These are phyloP conservation scores for Lepidium aucheri DNA, from an alignment of 345 rosid genomes.

Conservation along the genomic window DNA sequence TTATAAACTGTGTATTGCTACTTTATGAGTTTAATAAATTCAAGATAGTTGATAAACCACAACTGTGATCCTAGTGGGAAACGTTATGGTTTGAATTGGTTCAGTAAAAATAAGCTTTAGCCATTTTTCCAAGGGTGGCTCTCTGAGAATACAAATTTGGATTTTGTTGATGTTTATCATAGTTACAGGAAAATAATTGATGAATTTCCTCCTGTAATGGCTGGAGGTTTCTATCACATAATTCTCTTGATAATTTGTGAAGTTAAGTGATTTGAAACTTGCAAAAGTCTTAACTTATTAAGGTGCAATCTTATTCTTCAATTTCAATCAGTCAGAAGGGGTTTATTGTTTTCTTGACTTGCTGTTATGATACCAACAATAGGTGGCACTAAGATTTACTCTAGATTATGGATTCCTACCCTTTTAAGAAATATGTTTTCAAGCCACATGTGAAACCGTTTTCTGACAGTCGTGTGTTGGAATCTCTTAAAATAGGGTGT, in stretches of 20 bases:
- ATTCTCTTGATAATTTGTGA: not conserved
- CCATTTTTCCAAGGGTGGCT: not conserved
- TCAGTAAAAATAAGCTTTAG: not conserved
- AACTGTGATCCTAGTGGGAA: constrained; percentile 6
- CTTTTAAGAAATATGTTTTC: constrained; percentile 33
- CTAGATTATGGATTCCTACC: constrained; percentile 22
- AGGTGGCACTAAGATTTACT: constrained; percentile 5
- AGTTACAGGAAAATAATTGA: not conserved
- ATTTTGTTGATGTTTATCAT: not conserved
- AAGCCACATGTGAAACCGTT: constrained; percentile 30
- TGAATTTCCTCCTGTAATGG: not conserved
- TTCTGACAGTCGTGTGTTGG: constrained; percentile 58
- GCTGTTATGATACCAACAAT: not conserved
- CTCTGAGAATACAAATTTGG: constrained; percentile 7
- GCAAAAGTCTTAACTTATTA: not conserved
- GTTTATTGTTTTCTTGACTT: not conserved
- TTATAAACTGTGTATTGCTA: not conserved
- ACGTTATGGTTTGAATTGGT: not conserved
- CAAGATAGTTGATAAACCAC: not conserved
- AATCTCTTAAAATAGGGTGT: constrained; percentile 82
- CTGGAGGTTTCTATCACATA: not conserved
- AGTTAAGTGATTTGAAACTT: not conserved
- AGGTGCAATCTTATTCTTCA: not conserved
- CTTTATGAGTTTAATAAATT: constrained; percentile 5
- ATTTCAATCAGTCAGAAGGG: not conserved